Base-by-base conservation (phyloP, 164 flowering plant genomes). In the Berberis thunbergii region DNA sequence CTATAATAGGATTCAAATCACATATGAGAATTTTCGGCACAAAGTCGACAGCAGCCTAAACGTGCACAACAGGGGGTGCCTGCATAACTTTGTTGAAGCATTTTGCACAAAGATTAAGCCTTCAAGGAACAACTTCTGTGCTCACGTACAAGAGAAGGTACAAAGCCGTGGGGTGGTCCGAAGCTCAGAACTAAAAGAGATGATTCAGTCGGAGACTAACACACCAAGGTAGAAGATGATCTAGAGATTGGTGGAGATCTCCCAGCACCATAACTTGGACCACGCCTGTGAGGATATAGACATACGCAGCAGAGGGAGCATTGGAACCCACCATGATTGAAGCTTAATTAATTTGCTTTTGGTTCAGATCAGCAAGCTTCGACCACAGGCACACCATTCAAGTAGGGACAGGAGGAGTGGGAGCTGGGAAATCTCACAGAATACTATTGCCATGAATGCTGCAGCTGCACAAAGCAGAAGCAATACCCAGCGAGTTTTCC, bases 21-120 rank as follows among this genome's bases (percentile, higher is more conserved):
- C 97, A 40, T 88, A 86, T 52, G 97, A 93, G 68, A 92, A 92
- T 70, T 88, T 86, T 67, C 83, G 98, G 49, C 84, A 86, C 74
- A 83, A 86, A 81, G 77, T 83, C 63, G 94, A 87, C 71, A 83
- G 69, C 78, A 78, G 90, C 77, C 63, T 73, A 60, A 88, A 86
- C 69, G 88, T 80, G 55, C 80, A 81, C 69, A 65, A 85, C 62
- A 78, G 73, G 26, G 97, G 98, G 59, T 88, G 96, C 63, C 8
- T 76, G 41, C 79, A 66, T 65, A 93, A 92, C 62, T 88, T 88
- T 67, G 57, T 74, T 0, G 97, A 92, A 78, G 87, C 89, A 54
- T 89, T 92, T 59, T 89, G 91, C 73, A 79, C 84, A 7, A 78
- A 74, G 70, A 68, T 77, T 42, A 74, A 80, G 64, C 91, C 89